These are phyloP conservation scores for Hypoxylon perforatum DNA, from an alignment of 495 filamentous ascomycete species.

Conservation along the genomic window DNA sequence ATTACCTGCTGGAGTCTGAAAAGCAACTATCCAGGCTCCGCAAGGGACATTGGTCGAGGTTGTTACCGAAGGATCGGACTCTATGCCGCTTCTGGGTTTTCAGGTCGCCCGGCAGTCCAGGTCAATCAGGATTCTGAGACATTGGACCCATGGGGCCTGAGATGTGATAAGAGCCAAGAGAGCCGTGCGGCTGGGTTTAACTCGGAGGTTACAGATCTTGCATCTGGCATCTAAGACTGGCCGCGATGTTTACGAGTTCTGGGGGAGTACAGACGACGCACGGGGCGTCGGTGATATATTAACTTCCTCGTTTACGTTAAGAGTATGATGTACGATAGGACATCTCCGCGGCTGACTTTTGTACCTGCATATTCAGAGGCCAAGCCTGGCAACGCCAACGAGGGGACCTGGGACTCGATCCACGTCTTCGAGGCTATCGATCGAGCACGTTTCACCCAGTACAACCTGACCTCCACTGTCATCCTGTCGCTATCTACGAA, in stretches of 20 bases:
- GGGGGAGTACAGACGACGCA: conserved; percentile 43
- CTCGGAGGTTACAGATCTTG: conserved; percentile 38
- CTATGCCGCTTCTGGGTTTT: conserved; percentile 7
- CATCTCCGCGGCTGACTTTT: conserved; percentile 24
- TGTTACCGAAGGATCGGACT: conserved; percentile 10
- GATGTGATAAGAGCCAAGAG: conserved; percentile 15
- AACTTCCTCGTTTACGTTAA: conserved; percentile 11
- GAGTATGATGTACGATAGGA: no score
- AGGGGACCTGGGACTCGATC: conserved; percentile 96
- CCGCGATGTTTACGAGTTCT: conserved; percentile 9
- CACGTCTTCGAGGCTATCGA: conserved; percentile 98
- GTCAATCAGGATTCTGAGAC: conserved; percentile 20
- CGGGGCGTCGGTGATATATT: conserved; percentile 31
- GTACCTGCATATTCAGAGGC: conserved; percentile 48
- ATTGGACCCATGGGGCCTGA: conserved; percentile 23
- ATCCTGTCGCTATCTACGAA: conserved; percentile 85
- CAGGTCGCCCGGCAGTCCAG: not conserved
- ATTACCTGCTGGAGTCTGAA: no score
- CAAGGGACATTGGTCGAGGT: no score
- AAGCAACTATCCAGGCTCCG: no score
- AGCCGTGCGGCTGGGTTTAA: not conserved
- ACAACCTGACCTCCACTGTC: conserved; percentile 97
- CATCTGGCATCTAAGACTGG: conserved; percentile 32
- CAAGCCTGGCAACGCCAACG: conserved; percentile 72
- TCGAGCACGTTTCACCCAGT: conserved; percentile 88